Conservation (phyloP, 2,329 filamentous ascomycete genomes). For the Botrytis tulipae region DNA sequence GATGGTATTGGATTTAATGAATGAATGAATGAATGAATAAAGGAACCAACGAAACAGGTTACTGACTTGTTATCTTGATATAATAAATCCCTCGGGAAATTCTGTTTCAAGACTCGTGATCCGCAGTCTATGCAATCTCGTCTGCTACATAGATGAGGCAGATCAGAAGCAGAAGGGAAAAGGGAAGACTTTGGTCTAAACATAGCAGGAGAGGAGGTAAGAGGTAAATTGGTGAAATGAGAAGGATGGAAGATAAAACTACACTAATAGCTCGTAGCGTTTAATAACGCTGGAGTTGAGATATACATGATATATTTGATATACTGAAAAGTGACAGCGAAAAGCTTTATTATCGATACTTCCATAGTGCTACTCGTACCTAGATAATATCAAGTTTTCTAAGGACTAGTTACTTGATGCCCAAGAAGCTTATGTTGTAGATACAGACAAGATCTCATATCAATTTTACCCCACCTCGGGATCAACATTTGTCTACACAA, state of each 20-base stretch:
- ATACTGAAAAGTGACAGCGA: neutral
- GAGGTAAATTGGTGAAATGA: neutral
- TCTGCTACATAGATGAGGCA: neutral
- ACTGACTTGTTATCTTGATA: neutral
- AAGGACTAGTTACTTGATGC: accelerated
- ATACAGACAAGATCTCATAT: neutral
- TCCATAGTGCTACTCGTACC: neutral
- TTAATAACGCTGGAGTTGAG: neutral
- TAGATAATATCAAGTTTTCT: neutral
- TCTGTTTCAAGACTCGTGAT: neutral
- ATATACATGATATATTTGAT: neutral
- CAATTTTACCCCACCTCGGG: neutral
- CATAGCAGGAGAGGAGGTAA: neutral
- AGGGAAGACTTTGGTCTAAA: accelerated
- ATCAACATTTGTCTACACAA: neutral
- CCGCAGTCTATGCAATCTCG: neutral
- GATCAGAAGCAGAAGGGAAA: neutral
- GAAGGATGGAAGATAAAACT: accelerated
- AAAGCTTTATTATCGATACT: neutral
- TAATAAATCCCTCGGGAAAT: neutral
- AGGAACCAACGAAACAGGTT: neutral
- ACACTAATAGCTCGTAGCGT: neutral
- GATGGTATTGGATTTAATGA: neutral
- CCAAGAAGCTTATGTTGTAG: neutral
- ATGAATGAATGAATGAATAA: neutral